Evolutionary conservation across 257 asterid species (phyloP).

Genomic region (Salvia splendens): DNA sequence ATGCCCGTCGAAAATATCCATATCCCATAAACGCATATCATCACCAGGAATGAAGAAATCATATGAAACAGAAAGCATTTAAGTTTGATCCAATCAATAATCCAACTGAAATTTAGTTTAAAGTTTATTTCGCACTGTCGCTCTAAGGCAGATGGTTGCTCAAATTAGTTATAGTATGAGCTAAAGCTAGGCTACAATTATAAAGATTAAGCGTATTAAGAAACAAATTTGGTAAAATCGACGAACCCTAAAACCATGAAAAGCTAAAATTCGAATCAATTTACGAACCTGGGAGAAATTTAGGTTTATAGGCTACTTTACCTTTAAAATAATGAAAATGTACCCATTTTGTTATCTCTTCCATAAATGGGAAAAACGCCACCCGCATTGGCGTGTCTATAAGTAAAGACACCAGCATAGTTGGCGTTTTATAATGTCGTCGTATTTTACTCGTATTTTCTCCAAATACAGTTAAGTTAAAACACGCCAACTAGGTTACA

Average conservation of each 20-base stretch:
- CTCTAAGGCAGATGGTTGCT: background rate
- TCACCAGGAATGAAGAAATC: slow-evolving; percentile 61
- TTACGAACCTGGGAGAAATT: slow-evolving; percentile 64
- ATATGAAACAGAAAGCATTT: slow-evolving; percentile 41
- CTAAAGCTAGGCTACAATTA: background rate
- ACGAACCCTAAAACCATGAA: background rate
- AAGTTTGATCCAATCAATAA: slow-evolving; percentile 28
- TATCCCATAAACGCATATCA: slow-evolving; percentile 63
- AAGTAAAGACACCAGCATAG: no score
- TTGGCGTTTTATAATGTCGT: no score
- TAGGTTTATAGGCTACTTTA: no score
- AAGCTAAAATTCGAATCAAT: no score
- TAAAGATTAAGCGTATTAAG: background rate
- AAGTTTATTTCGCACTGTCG: background rate
- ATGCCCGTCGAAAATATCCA: slow-evolving; percentile 83
- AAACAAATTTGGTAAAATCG: background rate
- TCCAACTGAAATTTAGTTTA: background rate
- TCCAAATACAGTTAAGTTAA: no score
- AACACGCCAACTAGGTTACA: no score
- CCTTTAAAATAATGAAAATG: no score
- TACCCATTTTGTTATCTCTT: no score
- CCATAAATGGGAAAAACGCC: no score
- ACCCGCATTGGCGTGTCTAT: no score
- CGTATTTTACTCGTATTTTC: no score
- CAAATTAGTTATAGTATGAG: background rate